Percentiles rank a stretch among this genome's conserved stretches.
These are phyloP conservation scores for Podila verticillata DNA, from an alignment of 192 early-diverging fungal species.

Conservation along the genomic window DNA sequence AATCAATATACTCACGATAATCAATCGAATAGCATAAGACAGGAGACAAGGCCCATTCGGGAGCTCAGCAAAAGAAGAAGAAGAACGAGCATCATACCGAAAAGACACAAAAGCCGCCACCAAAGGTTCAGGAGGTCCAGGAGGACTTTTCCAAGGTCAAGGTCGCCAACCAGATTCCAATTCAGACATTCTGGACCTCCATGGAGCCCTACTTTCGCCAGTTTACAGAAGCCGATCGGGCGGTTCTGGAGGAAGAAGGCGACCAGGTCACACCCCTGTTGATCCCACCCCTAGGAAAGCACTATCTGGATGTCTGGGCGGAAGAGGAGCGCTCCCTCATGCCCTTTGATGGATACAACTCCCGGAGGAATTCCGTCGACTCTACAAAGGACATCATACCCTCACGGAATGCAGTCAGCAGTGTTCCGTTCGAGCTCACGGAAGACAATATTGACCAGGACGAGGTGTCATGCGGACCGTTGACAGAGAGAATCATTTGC, in stretches of 20 bases:
- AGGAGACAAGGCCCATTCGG: slow-evolving; percentile 37
- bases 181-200: slow-evolving; percentile 82
- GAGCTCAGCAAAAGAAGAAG: slow-evolving; percentile 45
- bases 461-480: slow-evolving; percentile 69
- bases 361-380: slow-evolving; percentile 45
- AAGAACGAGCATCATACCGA: slow-evolving; percentile 34
- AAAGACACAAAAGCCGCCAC: slow-evolving; percentile 43
- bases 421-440: slow-evolving; percentile 47
- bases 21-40: slow-evolving; percentile 22
- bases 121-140: slow-evolving; percentile 48
- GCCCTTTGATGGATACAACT: slow-evolving; percentile 53
- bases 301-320: slow-evolving; percentile 76
- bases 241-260: slow-evolving; percentile 68
- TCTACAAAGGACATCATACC: slow-evolving; percentile 18
- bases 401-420: slow-evolving; percentile 39
- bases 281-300: slow-evolving; percentile 83
- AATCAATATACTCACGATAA: no score
- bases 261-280: slow-evolving; percentile 78
- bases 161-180: slow-evolving; percentile 80
- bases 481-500: slow-evolving; percentile 83
- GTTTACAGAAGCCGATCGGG: slow-evolving; percentile 83
- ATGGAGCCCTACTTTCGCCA: slow-evolving; percentile 87
- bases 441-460: slow-evolving; percentile 67
- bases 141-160: slow-evolving; percentile 75
- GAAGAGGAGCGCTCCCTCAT: slow-evolving; percentile 72